A percentile compares a stretch with the other conserved stretches of the same genome.
Evolutionary conservation across 306 rosid species (phyloP).

Genomic region (Psophocarpus tetragonolobus): DNA sequence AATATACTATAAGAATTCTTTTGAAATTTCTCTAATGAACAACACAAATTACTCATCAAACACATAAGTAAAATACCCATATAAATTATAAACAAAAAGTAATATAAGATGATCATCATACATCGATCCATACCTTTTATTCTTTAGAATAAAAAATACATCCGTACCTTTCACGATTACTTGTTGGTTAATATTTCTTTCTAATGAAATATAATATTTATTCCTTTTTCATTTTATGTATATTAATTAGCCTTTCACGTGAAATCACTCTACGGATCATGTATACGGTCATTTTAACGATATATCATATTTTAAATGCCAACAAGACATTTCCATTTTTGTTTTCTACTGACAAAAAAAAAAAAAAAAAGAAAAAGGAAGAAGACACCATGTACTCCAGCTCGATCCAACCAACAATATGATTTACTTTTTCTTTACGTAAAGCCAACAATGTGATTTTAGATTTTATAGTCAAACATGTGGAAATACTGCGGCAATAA

Average conservation of each 20-base stretch:
- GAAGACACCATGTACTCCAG: background rate
- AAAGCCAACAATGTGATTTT: background rate
- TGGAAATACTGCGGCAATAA: background rate
- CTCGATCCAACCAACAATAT: too few relatives aligned
- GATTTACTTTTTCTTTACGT: too few relatives aligned
- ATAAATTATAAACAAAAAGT: background rate
- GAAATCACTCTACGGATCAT: background rate
- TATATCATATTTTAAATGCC: background rate
- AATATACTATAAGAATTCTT: too few relatives aligned
- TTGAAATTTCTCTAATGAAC: background rate
- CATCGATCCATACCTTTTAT: too few relatives aligned
- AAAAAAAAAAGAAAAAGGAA: too few relatives aligned
- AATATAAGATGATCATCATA: background rate
- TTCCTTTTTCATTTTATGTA: background rate
- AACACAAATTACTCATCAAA: background rate
- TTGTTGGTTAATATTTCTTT: background rate
- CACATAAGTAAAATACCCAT: background rate
- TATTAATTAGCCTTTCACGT: background rate
- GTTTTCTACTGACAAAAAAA: background rate
- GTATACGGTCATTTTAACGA: background rate
- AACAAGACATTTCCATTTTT: background rate
- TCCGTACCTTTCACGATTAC: background rate
- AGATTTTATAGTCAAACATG: background rate
- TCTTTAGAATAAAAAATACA: too few relatives aligned
- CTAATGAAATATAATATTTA: background rate